phyloP scores from a whole-genome alignment of 2,329 filamentous ascomycete genomes.

The Verticillium zaregamsianum region DNA sequence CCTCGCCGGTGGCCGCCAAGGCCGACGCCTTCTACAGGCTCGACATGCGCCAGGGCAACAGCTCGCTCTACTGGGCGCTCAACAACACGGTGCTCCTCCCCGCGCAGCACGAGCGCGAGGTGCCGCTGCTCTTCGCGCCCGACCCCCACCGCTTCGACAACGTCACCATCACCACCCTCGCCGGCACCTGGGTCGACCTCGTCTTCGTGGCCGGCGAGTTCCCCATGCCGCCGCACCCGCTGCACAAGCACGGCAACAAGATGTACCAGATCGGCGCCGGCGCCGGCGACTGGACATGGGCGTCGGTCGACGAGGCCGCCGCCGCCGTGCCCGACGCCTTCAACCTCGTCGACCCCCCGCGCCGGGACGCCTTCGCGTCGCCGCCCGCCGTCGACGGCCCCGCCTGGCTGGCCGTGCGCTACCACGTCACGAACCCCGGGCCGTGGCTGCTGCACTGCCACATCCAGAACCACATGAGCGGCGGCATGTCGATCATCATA shows the following conservation, averaged over 20 bases:
- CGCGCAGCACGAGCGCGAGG: conserved; percentile 25
- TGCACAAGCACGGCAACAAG: conserved; percentile 62
- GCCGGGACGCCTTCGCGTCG: conserved; percentile 44
- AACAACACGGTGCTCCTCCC: conserved; percentile 40
- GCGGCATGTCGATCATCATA: conserved; percentile 52
- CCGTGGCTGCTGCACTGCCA: conserved; percentile 55
- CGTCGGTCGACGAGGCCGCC: conserved; percentile 47
- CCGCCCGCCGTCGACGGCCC: conserved; percentile 21
- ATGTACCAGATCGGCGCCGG: conserved; percentile 54
- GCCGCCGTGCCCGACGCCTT: conserved; percentile 42
- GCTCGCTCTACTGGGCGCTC: conserved; percentile 49
- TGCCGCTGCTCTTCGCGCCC: conserved; percentile 44
- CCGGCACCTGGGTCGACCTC: conserved; percentile 52
- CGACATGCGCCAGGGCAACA: conserved; percentile 32
- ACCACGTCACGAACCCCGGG: conserved; percentile 48
- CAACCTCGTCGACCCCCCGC: conserved; percentile 53
- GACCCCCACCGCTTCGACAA: conserved; percentile 28
- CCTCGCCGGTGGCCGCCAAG: conserved; percentile 32
- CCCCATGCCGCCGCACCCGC: conserved; percentile 52
- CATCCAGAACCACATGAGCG: conserved; percentile 47
- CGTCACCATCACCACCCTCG: conserved; percentile 41
- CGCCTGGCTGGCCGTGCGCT: conserved; percentile 47
- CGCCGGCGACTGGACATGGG: conserved; percentile 45
- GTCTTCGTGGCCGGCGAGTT: conserved; percentile 39
- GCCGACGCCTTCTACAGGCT: conserved; percentile 43